These are phyloP conservation scores for Debaryomyces prosopidis DNA, from an alignment of 805 yeast genomes.

Conservation along the genomic window DNA sequence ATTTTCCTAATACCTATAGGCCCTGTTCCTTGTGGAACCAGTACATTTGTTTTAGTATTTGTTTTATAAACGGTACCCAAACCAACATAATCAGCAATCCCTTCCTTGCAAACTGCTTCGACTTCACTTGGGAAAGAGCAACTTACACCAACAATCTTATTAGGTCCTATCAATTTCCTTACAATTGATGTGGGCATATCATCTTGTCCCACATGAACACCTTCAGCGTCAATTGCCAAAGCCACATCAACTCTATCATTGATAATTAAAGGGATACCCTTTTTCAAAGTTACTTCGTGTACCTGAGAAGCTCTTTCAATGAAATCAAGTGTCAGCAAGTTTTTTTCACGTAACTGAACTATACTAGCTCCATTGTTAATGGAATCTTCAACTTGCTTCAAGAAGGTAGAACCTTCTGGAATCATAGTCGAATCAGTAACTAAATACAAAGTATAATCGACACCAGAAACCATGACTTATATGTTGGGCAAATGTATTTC, in stretches of 20 bases:
- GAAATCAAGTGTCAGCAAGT: constrained; percentile 66
- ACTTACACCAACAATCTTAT: constrained; percentile 78
- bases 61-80: constrained; percentile 80
- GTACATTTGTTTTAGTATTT: constrained; percentile 58
- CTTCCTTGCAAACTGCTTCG: constrained; percentile 46
- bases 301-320: constrained; percentile 59
- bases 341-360: constrained; percentile 83
- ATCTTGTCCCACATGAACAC: constrained; percentile 90
- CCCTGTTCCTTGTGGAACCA: constrained; percentile 57
- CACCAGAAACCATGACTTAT: constrained; percentile 2
- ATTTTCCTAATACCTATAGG: constrained; percentile 62
- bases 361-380: constrained; percentile 74
- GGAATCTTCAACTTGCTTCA: constrained; percentile 63
- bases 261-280: constrained; percentile 73
- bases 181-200: constrained; percentile 70
- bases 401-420: constrained; percentile 51
- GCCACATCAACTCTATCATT: constrained; percentile 90
- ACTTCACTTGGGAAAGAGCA: constrained; percentile 63
- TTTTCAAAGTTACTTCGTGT: constrained; percentile 58
- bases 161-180: constrained; percentile 65
- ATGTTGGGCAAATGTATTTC: too few relatives aligned
- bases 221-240: constrained; percentile 84
- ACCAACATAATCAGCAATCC: constrained; percentile 77
- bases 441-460: constrained; percentile 65
- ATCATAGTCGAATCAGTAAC: constrained; percentile 81